Evolutionary conservation across 768 basidiomycete genomes (phyloP), one percentile per base, ranked within the genome.

Genomic region (Suillus luteus): DNA sequence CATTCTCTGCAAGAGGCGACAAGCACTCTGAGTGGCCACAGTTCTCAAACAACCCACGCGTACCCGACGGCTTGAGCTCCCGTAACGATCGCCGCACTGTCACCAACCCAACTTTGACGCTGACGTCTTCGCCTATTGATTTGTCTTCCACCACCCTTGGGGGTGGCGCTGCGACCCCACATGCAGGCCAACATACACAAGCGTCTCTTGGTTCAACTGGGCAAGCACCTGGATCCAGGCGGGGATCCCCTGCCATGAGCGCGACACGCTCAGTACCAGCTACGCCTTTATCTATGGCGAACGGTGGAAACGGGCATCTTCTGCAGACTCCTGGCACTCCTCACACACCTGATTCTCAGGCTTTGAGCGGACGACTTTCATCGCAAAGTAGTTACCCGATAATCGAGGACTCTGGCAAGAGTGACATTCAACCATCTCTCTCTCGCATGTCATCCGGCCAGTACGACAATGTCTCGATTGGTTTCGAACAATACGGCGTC

Each of bases 21-120:
- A 90, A 88, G 73, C 82, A 92, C 10, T 94, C 94, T 1, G 95
- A 97, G 74, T 98, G 96, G 96, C 93, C 95, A 38, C 93, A 95
- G 74, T 97, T 95, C 77, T 80, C 86, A 54, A 85, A 84, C 33
- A 82, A 82, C 55, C 73, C 82, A 51, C 86, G 90, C 69, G 83
- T 80, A 35, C 85, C 86, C 40, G 92, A 93, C 43, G 80, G 81
- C 14, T 68, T 85, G 38, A 71, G 77, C 49, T 79, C 82, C 48
- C 84, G 89, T 61, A 69, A 78, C 37, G 90, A 91, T 62, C 84
- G 91, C 65, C 88, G 91, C 41, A 86, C 80, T 35, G 89, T 90
- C 46, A 92, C 91, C 5, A 92, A 89, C 71, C 90, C 91, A 10
- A 86, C 85, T 57, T 74, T 92, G 68, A 86, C 83, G 3, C 77